These are phyloP conservation scores for Rhodotorula sp. DNA, from an alignment of 1,284 basidiomycete species.

Conservation along the genomic window DNA sequence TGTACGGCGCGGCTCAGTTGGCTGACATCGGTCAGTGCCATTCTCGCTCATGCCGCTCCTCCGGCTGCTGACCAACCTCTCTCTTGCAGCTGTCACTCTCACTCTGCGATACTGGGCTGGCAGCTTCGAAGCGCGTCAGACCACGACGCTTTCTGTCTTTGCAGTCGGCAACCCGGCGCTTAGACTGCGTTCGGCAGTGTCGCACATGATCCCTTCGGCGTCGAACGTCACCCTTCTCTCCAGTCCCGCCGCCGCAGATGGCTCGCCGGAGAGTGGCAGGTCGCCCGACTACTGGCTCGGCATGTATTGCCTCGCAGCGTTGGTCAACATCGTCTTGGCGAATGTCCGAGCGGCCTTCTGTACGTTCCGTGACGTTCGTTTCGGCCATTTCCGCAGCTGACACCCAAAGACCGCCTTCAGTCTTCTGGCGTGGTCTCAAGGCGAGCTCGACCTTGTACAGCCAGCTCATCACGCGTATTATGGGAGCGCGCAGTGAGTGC, in stretches of 20 bases:
- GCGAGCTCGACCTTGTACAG: conserved; percentile 38
- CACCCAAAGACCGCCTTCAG: not conserved
- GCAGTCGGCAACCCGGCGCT: no score
- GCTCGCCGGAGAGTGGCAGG: not conserved
- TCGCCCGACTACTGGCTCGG: conserved; percentile 39
- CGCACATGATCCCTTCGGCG: not conserved
- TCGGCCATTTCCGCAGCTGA: no score
- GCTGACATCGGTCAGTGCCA: conserved; percentile 33
- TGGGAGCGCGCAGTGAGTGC: conserved; percentile 38
- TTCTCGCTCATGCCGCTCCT: not conserved
- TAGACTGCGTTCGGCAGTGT: not conserved
- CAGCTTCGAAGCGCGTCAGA: conserved; percentile 26
- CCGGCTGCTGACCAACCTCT: not conserved
- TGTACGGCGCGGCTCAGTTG: conserved; percentile 37
- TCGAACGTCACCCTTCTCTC: not conserved
- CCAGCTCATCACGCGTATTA: conserved; percentile 33
- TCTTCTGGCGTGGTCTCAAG: conserved; percentile 36
- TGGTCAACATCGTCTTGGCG: conserved; percentile 30
- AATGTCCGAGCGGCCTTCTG: conserved; percentile 31
- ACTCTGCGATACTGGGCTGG: conserved; percentile 42
- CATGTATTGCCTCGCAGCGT: conserved; percentile 37
- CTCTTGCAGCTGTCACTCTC: conserved; percentile 20
- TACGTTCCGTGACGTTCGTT: conserved; percentile 3
- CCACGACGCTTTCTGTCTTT: not conserved
- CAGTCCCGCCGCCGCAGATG: not conserved